Evolutionary conservation across 257 asterid species (phyloP), one percentile per base, ranked within the genome.

Genomic region (Echium plantagineum): DNA sequence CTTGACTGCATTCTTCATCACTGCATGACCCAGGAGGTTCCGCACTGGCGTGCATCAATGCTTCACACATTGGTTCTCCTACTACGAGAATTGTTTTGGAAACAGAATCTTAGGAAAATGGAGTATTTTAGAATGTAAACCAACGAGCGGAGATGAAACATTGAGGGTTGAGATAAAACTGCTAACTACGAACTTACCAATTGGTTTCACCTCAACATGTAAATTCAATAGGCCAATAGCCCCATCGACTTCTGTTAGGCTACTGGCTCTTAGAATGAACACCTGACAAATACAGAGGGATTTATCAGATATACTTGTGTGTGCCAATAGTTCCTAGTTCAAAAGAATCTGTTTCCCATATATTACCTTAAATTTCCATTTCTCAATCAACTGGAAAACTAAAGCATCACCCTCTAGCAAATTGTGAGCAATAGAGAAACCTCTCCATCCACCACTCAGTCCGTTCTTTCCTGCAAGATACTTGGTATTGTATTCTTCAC

Each of bases 401-500:
- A 84, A 54, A 57, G 69, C 85, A 63, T 87, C 96, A 58, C 87
- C 90, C 67, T 75, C 86, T 2, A 75, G 71, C 78, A 87, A 81
- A 24, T 63, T 72, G 74, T 87, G 95, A 15, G 78, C 78, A 15
- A 75, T 57, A 62, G 90, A 75, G 66, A 87, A 87, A 28, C 80
- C 83, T 72, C 86, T 79, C 94, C 96, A 87, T 47, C 96, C 96
- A 38, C 74, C 81, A 56, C 85, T 75, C 9, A 87, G 65, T 72
- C 90, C 79, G 52, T 67, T 74, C 60, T 77, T 82, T 16, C 60
- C 64, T 26, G 52, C 60, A 28, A 82, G 77, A 80, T 78, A 84
- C 51, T 70, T 77, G 3, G 78, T 75, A 6, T 17, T 19, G 70
- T 66, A 73, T 73, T 77, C 85, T 46, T 71, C 46, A 24, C 68